Evolutionary conservation across 2,329 filamentous ascomycete genomes (phyloP).

Genomic region (Tolypocladium ovalisporum): DNA sequence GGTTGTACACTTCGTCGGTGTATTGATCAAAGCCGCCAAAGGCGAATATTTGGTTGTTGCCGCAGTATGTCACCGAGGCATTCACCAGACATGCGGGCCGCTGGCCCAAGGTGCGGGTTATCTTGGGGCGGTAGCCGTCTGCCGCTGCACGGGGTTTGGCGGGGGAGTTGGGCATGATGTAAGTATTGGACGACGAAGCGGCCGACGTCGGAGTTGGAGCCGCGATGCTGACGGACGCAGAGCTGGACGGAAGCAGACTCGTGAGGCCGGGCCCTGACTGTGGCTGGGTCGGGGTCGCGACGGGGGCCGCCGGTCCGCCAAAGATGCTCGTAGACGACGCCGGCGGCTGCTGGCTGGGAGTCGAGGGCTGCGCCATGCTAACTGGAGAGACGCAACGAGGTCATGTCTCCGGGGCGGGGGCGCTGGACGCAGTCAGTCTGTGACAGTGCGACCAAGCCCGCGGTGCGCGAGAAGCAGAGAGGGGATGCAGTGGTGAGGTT

Average conservation of each 20-base stretch:
- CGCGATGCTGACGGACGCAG: constrained; percentile 11
- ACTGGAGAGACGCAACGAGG: constrained; percentile 4
- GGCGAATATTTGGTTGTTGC: constrained; percentile 93
- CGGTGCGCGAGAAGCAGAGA: too few species aligned
- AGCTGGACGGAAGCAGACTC: constrained; percentile 14
- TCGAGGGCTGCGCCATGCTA: constrained; percentile 34
- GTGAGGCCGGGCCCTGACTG: constrained; percentile 12
- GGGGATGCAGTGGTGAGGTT: not conserved
- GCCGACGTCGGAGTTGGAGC: constrained; percentile 13
- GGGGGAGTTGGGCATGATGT: constrained; percentile 83
- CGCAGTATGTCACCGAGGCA: constrained; percentile 96
- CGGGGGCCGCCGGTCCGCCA: constrained; percentile 25
- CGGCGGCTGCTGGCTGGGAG: constrained; percentile 28
- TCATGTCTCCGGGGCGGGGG: not conserved
- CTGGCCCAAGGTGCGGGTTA: constrained; percentile 67
- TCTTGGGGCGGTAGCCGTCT: constrained; percentile 75
- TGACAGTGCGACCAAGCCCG: not conserved
- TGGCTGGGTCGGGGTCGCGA: constrained; percentile 13
- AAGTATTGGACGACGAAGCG: constrained; percentile 53
- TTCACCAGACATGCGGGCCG: constrained; percentile 93
- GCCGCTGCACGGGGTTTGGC: constrained; percentile 51
- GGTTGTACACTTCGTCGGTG: constrained; percentile 98
- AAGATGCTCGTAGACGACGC: constrained; percentile 30
- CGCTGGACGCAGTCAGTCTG: not conserved
- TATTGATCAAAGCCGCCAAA: constrained; percentile 99